Evolutionary conservation across 73 alveolate species (phyloP), one percentile per base, ranked within the genome.

Genomic region (Symbiodinium pilosum): DNA sequence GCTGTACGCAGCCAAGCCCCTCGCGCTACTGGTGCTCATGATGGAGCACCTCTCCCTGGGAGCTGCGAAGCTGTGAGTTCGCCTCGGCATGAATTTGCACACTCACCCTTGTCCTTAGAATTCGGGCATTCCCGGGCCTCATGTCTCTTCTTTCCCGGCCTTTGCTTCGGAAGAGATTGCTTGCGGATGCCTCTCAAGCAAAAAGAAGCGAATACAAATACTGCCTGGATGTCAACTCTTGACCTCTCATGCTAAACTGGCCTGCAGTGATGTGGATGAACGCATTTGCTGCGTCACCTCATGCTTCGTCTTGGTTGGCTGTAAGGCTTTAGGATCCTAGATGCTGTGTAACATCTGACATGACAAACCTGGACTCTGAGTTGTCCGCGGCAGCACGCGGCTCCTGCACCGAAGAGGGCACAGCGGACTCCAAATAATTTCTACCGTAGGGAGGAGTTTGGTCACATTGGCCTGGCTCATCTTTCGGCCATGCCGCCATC

Each of bases 401-500:
- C 39, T 32, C 77, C 77, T 64, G 77, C 77, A 47, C 59, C 59
- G 14, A 47, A 47, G 21, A 47, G 14, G 14, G 59, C 59, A n/a
- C 59, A 47, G 59, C 59, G 21, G 14, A 47, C 6, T 47, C 59
- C 59, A 47, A 47, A 47, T 47, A 47, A n/a, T n/a, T n/a, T n/a
- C n/a, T n/a, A n/a, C n/a, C n/a, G n/a, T n/a, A n/a, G n/a, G n/a
- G n/a, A n/a, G n/a, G n/a, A n/a, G n/a, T n/a, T n/a, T n/a, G n/a
- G n/a, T 59, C 36, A 47, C 59, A 14, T 9, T 9, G 40, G 43
- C 43, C 40, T 21, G n/a, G 64, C 85, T 77, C 54, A 20, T 51
- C 26, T 44, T 41, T 21, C 83, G 18, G 43, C 43, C 9, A 7
- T 83, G 95, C 43, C 73, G 71, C 95, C 95, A 88, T 30, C 73